Evolutionary conservation across 345 rosid species (phyloP), one percentile per base, ranked within the genome.

Genomic region (Streptanthus diversifolius): DNA sequence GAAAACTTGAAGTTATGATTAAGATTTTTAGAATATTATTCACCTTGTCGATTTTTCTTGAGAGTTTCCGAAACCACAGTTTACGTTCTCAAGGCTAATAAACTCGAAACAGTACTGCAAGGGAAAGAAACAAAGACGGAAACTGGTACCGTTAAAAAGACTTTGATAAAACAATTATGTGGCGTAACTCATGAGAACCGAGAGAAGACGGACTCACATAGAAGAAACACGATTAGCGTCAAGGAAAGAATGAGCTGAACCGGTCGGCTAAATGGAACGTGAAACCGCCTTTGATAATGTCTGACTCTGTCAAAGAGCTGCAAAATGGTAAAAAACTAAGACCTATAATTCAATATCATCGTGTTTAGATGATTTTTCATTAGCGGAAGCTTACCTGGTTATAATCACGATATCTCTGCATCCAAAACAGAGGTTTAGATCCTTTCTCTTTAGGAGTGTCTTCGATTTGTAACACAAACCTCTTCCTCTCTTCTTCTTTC

Each of bases 371-470:
- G 27, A 21, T 49, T 21, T 7, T 17, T 33, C 25, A n/a, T 14
- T 8, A 0, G 3, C 14, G 0, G 22, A 68, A 61, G 52, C n/a
- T 45, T 45, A 86, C 96, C 88, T 86, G 85, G 68, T 83, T 80
- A 77, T 75, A 63, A 82, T 85, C 87, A 60, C 83, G 79, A 73
- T 67, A 84, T 69, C 85, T 81, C 66, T 69, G 90, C 81, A 81
- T 77, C 86, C 84, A 77, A 64, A 85, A 85, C 56, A 78, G 39
- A 70, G 82, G 80, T 74, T 79, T 90, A n/a, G 61, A 68, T 12
- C 89, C 85, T 76, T 87, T 92, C 68, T 77, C 92, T 77, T 88
- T 92, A 15, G 96, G 92, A 40, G 92, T 88, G 30, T 73, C 82
- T 74, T 84, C 92, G 49, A 77, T 51, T 8, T 39, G 68, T 45